Evolutionary conservation across 345 rosid species (phyloP), one percentile per base, ranked within the genome.

Genomic region (Geranium brycei): DNA sequence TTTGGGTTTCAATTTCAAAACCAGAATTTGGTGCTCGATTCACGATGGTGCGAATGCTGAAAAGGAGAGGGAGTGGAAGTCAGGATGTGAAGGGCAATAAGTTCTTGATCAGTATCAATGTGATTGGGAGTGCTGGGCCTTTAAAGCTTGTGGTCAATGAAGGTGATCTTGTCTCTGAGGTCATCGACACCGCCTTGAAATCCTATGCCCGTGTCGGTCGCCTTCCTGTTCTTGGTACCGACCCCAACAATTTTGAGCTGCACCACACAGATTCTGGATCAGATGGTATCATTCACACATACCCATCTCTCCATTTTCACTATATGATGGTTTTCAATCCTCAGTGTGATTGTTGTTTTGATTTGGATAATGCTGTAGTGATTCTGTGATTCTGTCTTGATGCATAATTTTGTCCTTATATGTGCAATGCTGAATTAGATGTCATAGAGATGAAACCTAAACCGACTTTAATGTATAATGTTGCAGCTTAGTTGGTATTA

Each of bases 41-140:
- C 31, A 72, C 59, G 72, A 32, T 68, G 74, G 63, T 65, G 61
- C 72, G 62, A 60, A 59, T 55, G 59, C 31, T 53, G 64, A 62
- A 62, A 15, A 66, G 56, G 2, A 51, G 62, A 7, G 59, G 59
- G n/a, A 62, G 63, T 4, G 69, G 71, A n/a, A 61, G 14, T 60
- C 67, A 30, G 68, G 63, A 77, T 65, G 64, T 30, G 32, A 75
- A 75, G 69, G 84, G 83, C 58, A 77, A 71, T 23, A 75, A 82
- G 64, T 56, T 86, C 30, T 73, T 88, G 80, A 78, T 86, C 47
- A 80, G 69, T 40, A 75, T 90, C 51, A 87, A 79, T 14, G 85
- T 90, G 59, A 61, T 87, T 60, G 97, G 97, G 5, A 90, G 95
- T 61, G 83, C 87, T 4, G 97, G 92, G n/a, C 91, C 95, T 51